These are phyloP conservation scores for Chenopodium quinoa DNA, from an alignment of 148 eudicot species.

Conservation along the genomic window DNA sequence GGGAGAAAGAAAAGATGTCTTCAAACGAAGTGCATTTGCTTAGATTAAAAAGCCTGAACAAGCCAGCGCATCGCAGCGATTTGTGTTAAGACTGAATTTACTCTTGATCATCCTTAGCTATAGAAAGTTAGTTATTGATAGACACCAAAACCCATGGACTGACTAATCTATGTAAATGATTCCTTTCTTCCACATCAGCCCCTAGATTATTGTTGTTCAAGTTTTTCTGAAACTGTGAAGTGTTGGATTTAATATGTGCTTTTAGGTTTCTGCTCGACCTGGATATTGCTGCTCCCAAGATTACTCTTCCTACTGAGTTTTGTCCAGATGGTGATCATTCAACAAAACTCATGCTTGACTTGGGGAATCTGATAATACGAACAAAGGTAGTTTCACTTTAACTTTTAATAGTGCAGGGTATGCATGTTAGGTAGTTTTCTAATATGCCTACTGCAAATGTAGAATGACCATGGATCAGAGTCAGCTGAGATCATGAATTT, in stretches of 20 bases:
- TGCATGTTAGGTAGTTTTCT: background rate
- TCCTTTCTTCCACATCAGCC: no score
- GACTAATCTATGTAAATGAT: no score
- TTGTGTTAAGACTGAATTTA: no score
- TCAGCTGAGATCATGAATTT: slow-evolving; percentile 52
- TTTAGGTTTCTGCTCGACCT: slow-evolving; percentile 84
- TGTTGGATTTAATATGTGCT: slow-evolving; percentile 17
- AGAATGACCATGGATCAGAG: slow-evolving; percentile 62
- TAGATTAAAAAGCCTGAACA: no score
- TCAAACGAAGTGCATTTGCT: no score
- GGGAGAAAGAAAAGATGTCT: no score
- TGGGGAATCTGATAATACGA: slow-evolving; percentile 84
- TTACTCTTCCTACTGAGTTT: slow-evolving; percentile 86
- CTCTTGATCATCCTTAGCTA: no score
- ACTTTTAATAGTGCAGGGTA: background rate
- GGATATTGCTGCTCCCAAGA: slow-evolving; percentile 98
- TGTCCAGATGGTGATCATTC: slow-evolving; percentile 67
- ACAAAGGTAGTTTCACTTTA: slow-evolving; percentile 50
- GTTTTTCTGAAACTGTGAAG: background rate
- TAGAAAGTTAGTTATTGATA: no score
- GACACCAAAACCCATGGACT: no score
- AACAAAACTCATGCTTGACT: slow-evolving; percentile 87
- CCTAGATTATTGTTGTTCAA: no score
- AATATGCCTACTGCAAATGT: slow-evolving; percentile 21
- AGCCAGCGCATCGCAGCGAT: no score